Percentiles rank a stretch among this genome's conserved stretches.
Conservation (phyloP, 257 asterid species). For the Ajuga chamaepitys region DNA sequence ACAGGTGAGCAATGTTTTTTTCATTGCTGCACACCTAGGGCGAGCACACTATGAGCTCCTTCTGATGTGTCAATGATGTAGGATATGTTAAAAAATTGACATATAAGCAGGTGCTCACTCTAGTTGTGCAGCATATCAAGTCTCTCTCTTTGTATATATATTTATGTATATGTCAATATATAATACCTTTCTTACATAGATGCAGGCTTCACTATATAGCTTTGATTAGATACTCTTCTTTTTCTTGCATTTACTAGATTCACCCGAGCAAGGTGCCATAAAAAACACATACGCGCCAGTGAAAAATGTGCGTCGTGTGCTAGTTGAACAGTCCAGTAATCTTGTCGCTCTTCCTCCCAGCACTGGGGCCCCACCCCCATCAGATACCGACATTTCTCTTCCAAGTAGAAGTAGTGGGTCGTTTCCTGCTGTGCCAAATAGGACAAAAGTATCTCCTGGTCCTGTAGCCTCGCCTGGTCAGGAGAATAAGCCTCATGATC, state of each 20-base stretch:
- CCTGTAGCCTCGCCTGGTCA: conserved; percentile 21
- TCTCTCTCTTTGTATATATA: too few species aligned
- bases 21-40: too few species aligned
- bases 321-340: conserved; percentile 54
- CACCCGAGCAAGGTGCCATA: conserved; percentile 29
- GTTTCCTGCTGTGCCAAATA: conserved; percentile 56
- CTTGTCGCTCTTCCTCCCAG: conserved; percentile 47
- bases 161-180: too few species aligned
- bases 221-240: not conserved
- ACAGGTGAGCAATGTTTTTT: conserved; percentile 31
- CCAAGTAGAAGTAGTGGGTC: conserved; percentile 91
- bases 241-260: conserved; percentile 32
- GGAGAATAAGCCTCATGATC: conserved; percentile 8
- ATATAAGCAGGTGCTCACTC: too few species aligned
- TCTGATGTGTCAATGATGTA: too few species aligned
- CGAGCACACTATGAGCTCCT: too few species aligned
- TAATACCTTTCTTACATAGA: not conserved
- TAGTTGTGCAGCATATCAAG: too few species aligned
- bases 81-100: too few species aligned
- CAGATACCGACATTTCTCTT: conserved; percentile 22
- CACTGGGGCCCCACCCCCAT: conserved; percentile 15
- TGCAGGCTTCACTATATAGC: not conserved
- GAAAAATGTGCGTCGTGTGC: conserved; percentile 41
- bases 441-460: conserved; percentile 29
- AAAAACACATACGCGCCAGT: conserved; percentile 18